phyloP scores from a whole-genome alignment of 2,329 filamentous ascomycete genomes.

The Pseudogymnoascus sp. region DNA sequence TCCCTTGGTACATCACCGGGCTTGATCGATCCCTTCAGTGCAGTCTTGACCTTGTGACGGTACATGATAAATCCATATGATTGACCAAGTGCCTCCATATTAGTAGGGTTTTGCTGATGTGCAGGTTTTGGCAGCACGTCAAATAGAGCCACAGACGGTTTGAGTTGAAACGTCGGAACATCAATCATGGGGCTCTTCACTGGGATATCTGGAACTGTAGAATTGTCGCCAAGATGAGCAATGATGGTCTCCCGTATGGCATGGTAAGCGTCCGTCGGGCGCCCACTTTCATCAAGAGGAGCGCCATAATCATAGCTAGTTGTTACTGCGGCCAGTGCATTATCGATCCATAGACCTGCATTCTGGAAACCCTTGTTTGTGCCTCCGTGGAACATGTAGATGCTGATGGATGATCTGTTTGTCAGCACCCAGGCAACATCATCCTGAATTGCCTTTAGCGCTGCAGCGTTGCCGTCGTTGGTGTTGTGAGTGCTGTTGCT shows the following conservation, averaged over 20 bases:
- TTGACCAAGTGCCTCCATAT: constrained; percentile 41
- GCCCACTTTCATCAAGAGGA: constrained; percentile 43
- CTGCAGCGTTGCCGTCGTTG: constrained; percentile 23
- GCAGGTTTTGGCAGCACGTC: constrained; percentile 27
- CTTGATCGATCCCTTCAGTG: constrained; percentile 29
- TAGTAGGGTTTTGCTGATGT: constrained; percentile 27
- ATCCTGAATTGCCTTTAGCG: constrained; percentile 24
- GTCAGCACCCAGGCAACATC: constrained; percentile 35
- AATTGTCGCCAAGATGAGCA: constrained; percentile 31
- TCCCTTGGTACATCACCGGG: constrained; percentile 40
- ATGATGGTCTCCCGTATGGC: constrained; percentile 34
- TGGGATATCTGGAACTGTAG: constrained; percentile 33
- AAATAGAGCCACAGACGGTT: constrained; percentile 34
- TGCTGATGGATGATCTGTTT: constrained; percentile 37
- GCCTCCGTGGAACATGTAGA: constrained; percentile 49
- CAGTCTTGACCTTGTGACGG: constrained; percentile 28
- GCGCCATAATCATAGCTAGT: constrained; percentile 46
- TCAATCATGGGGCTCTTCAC: constrained; percentile 27
- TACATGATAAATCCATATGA: constrained; percentile 40
- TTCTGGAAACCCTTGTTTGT: constrained; percentile 44
- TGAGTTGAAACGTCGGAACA: constrained; percentile 33
- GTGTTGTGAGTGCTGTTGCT: constrained; percentile 32
- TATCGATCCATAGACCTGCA: constrained; percentile 37
- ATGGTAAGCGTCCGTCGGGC: constrained; percentile 38
- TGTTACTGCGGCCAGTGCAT: constrained; percentile 35